phyloP scores from a whole-genome alignment of 352 stramenopile species.

The Phytophthora fragariae region DNA sequence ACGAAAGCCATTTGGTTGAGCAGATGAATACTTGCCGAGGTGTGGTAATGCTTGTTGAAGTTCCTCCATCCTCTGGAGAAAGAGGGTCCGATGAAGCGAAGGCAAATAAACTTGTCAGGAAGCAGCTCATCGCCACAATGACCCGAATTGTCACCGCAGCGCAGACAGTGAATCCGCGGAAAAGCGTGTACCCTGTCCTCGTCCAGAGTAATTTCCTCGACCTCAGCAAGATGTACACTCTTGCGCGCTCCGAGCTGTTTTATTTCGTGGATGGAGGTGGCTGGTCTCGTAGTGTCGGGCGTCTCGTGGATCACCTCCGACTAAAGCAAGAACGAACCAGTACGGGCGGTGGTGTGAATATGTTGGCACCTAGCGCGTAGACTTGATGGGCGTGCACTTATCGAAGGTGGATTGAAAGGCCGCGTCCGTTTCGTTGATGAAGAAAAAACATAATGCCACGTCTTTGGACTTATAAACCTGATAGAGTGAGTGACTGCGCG shows the following conservation, averaged over 20 bases:
- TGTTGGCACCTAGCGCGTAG: slow-evolving; percentile 12
- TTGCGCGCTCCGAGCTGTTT: slow-evolving; percentile 70
- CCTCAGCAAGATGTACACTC: slow-evolving; percentile 80
- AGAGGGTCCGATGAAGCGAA: slow-evolving; percentile 36
- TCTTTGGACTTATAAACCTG: not conserved
- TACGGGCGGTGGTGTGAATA: slow-evolving; percentile 15
- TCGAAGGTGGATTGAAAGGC: not conserved
- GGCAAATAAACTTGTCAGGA: slow-evolving; percentile 38
- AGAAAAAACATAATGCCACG: not conserved
- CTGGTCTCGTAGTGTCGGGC: slow-evolving; percentile 48
- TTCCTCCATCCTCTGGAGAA: slow-evolving; percentile 20
- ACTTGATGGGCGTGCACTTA: too few species aligned
- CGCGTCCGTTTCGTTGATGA: not conserved
- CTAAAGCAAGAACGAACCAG: slow-evolving; percentile 42
- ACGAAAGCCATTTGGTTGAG: slow-evolving; percentile 37
- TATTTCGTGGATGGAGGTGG: slow-evolving; percentile 71
- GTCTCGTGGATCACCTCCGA: slow-evolving; percentile 55
- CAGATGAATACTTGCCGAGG: slow-evolving; percentile 38
- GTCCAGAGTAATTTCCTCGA: slow-evolving; percentile 69
- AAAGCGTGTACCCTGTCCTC: slow-evolving; percentile 63
- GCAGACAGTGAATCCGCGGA: slow-evolving; percentile 29
- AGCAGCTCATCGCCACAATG: slow-evolving; percentile 50
- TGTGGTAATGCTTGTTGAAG: slow-evolving; percentile 51
- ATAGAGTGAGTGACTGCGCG: not conserved
- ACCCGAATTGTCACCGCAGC: slow-evolving; percentile 48